Evolutionary conservation across 2,329 filamentous ascomycete genomes (phyloP).

Genomic region (Neopestalotiopsis clavispora): DNA sequence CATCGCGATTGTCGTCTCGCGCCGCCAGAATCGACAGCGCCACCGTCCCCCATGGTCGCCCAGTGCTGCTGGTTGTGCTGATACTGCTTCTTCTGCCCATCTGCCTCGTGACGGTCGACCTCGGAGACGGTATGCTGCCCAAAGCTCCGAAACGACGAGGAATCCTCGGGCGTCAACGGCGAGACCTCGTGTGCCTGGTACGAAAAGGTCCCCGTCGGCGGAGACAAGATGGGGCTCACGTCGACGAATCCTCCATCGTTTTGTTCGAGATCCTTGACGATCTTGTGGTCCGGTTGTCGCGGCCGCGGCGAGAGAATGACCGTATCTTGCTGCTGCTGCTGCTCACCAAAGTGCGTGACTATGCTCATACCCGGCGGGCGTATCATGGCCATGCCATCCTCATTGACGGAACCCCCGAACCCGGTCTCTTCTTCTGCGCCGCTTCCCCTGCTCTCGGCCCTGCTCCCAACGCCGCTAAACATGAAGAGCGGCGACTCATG

Average conservation of each 20-base stretch:
- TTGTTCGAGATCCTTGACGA: not conserved
- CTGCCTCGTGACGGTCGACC: not conserved
- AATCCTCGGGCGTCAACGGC: constrained; percentile 6
- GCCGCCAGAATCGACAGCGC: not conserved
- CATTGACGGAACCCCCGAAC: constrained; percentile 1
- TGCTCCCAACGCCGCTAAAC: not conserved
- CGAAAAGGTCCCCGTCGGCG: constrained; percentile 6
- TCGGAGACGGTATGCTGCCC: not conserved
- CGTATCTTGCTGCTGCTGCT: not conserved
- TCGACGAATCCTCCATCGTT: not conserved
- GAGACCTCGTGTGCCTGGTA: constrained; percentile 5
- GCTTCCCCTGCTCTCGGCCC: not conserved
- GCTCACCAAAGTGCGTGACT: constrained; percentile 1
- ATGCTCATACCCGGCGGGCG: constrained; percentile 10
- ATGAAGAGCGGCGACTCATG: not conserved
- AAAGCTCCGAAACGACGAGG: not conserved
- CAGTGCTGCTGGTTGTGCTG: too few species aligned
- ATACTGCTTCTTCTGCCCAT: too few species aligned
- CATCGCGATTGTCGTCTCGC: constrained; percentile 6
- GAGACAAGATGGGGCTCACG: constrained; percentile 11
- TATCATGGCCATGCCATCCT: constrained; percentile 14
- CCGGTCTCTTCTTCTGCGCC: not conserved
- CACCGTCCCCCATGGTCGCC: not conserved
- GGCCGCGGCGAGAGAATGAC: constrained; percentile 9
- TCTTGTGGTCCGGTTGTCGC: constrained; percentile 9